Base-by-base conservation (phyloP, 176 grass and related monocot species). In the Bothriochloa decipiens region DNA sequence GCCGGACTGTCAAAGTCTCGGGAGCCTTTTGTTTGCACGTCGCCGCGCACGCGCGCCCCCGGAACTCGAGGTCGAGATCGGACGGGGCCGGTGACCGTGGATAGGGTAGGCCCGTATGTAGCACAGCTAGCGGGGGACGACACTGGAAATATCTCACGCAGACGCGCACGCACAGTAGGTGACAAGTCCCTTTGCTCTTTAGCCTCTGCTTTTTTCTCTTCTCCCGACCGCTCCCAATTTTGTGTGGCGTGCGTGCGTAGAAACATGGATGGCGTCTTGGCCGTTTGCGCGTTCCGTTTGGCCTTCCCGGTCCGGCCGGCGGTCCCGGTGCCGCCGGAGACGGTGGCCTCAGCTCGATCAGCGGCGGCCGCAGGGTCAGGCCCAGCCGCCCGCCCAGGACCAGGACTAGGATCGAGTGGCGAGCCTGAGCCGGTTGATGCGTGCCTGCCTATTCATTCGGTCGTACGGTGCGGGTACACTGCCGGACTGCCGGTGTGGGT, bases 161-260 rank as follows among this genome's bases (percentile, higher is more conserved):
- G 50, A 53, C 52, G 8, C 52, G 18, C 20, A 22, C 52, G 18
- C 20, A 36, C 65, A 76, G 80, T 84, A 63, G 75, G 80, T 87
- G 84, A 70, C 89, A 70, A 17, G 89, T 80, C 81, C 49, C 66
- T 86, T 32, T 87, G 80, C 88, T 63, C 79, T 86, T 77, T 82
- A 26, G 64, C 47, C 52, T 52, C 53, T 33, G 22, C 39, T 3
- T 71, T 32, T 22, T 32, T 3, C 6, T 20, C 2, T 53, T 61
- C 9, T 61, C 57, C 22, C 57, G 55, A 10, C 16, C 2, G 26
- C 29, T 17, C 13, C 7, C 52, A 32, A 39, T 78, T 88, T 88
- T 72, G 9, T 72, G 80, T 72, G 86, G 86, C 80, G 36, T 40
- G 74, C 72, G 18, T 36, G 52, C 9, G 1, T 33, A 11, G 2